These are phyloP conservation scores for Colletotrichum eleusines DNA, from an alignment of 2,329 filamentous ascomycete species.

Conservation along the genomic window DNA sequence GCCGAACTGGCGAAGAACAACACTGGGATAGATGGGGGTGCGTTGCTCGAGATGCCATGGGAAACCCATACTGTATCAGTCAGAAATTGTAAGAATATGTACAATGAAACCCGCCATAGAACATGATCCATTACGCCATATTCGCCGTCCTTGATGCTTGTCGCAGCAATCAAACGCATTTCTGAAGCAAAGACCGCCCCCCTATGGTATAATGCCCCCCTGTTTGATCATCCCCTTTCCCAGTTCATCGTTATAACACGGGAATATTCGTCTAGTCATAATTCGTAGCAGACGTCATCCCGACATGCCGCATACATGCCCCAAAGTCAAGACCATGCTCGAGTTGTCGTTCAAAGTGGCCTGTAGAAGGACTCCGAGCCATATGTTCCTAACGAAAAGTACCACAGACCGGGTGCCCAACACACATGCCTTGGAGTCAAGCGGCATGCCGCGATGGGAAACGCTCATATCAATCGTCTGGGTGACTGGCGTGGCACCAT, in stretches of 20 bases:
- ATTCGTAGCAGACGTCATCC: constrained; percentile 15
- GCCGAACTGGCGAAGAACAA: constrained; percentile 20
- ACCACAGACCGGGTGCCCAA: not conserved
- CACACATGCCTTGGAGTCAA: not conserved
- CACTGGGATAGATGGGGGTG: not conserved
- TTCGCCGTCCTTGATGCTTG: not conserved
- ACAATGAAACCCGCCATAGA: constrained; percentile 33
- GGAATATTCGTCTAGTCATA: constrained; percentile 32
- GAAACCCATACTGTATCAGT: constrained; percentile 14
- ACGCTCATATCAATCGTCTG: constrained; percentile 53
- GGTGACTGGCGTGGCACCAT: constrained; percentile 66
- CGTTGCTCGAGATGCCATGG: not conserved
- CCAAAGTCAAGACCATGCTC: not conserved
- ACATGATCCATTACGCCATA: constrained; percentile 20
- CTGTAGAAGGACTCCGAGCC: not conserved
- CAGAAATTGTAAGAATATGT: constrained; percentile 39
- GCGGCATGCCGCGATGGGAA: not conserved
- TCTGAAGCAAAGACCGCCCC: not conserved
- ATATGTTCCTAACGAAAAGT: not conserved
- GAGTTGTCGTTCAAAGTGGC: not conserved
- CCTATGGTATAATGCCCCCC: constrained; percentile 14
- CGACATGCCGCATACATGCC: not conserved
- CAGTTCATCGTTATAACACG: not conserved
- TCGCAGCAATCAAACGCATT: not conserved
- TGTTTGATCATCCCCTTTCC: not conserved